Percentiles rank a stretch among this genome's conserved stretches.
These are phyloP conservation scores for Phaeoacremonium minimum DNA, from an alignment of 2,329 filamentous ascomycete species.

Conservation along the genomic window DNA sequence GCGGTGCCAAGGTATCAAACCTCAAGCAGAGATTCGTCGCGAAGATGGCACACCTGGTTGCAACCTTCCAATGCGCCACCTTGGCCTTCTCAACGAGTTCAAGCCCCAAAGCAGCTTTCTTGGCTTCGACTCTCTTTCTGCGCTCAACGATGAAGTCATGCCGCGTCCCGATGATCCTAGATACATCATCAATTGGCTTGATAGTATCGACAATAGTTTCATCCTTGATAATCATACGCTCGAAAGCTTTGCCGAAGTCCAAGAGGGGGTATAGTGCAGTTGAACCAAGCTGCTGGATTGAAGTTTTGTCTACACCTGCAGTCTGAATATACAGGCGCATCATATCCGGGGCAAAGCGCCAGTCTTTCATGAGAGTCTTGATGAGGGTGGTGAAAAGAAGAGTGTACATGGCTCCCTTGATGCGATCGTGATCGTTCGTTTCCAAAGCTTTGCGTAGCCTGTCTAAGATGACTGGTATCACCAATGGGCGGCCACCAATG, in stretches of 20 bases:
- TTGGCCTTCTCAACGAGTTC: constrained; percentile 76
- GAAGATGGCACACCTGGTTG: constrained; percentile 82
- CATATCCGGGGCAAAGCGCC: constrained; percentile 89
- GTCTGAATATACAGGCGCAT: constrained; percentile 88
- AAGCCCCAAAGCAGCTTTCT: constrained; percentile 74
- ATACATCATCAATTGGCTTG: constrained; percentile 62
- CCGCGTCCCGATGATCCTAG: constrained; percentile 58
- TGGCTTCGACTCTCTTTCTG: constrained; percentile 72
- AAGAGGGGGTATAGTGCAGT: constrained; percentile 80
- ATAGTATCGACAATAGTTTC: constrained; percentile 67
- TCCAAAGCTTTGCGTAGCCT: constrained; percentile 75
- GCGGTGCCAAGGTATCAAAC: constrained; percentile 82
- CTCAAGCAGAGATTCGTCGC: constrained; percentile 85
- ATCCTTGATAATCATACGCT: constrained; percentile 81
- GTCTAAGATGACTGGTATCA: constrained; percentile 83
- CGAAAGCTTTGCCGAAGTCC: constrained; percentile 86
- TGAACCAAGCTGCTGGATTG: constrained; percentile 83
- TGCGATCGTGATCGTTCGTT: constrained; percentile 78
- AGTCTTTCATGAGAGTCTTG: constrained; percentile 85
- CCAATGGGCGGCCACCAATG: constrained; percentile 79
- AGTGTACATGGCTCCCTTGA: constrained; percentile 93
- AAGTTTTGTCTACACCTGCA: constrained; percentile 86
- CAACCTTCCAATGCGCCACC: constrained; percentile 93
- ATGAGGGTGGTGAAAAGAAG: constrained; percentile 83
- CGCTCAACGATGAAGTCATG: constrained; percentile 72